Percentiles rank a stretch among this genome's conserved stretches.
These are phyloP conservation scores for Phaeoacremonium minimum DNA, from an alignment of 2,329 filamentous ascomycete species.

Conservation along the genomic window DNA sequence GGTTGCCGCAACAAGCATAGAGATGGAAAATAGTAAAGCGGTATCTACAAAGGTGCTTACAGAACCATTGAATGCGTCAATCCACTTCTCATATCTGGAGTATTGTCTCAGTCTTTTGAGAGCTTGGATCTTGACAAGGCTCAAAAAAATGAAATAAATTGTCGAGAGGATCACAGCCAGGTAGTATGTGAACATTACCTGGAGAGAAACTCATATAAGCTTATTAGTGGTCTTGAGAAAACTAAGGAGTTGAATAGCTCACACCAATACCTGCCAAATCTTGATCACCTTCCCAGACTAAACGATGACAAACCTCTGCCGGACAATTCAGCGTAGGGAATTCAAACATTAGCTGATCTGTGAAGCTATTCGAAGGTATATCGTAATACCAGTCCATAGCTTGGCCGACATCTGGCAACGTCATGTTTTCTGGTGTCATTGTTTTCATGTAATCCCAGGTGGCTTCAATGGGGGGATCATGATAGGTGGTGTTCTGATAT, in stretches of 20 bases:
- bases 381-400: no score
- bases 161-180: slow-evolving; percentile 7
- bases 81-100: not conserved
- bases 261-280: slow-evolving; percentile 9
- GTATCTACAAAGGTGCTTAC: not conserved
- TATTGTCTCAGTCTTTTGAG: not conserved
- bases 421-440: no score
- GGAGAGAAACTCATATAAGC: not conserved
- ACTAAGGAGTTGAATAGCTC: not conserved
- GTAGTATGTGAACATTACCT: slow-evolving; percentile 9
- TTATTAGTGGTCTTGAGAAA: not conserved
- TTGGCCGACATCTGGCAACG: no score
- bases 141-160: slow-evolving; percentile 6
- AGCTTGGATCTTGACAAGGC: slow-evolving; percentile 1
- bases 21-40: slow-evolving; percentile 9
- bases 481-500: no score
- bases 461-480: no score
- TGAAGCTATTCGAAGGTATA: no score
- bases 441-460: no score
- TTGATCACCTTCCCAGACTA: slow-evolving; percentile 6
- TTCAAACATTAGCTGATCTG: no score
- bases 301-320: no score
- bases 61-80: not conserved
- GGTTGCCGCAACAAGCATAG: slow-evolving; percentile 7
- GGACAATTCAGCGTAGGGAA: no score